These are phyloP conservation scores for Aspergillus persii DNA, from an alignment of 2,329 filamentous ascomycete genomes.

Conservation along the genomic window DNA sequence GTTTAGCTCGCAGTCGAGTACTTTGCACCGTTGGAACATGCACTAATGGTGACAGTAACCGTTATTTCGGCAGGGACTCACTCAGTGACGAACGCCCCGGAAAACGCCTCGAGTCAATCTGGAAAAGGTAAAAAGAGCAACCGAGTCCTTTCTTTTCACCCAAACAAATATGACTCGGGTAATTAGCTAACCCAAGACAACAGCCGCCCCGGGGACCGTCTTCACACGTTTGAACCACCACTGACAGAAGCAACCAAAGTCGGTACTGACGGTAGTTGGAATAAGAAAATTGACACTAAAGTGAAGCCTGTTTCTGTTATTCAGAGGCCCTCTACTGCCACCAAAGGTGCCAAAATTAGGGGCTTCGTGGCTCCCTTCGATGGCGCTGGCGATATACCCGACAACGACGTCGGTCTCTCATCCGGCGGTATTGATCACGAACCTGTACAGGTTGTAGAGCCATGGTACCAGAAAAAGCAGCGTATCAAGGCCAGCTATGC, in stretches of 20 bases:
- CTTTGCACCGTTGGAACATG: background rate
- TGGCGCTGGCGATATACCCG: constrained; percentile 22
- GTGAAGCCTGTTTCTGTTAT: constrained; percentile 2
- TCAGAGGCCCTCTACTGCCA: constrained; percentile 28
- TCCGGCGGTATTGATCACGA: background rate
- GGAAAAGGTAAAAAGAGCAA: constrained; percentile 5
- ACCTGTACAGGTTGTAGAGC: background rate
- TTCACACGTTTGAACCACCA: background rate
- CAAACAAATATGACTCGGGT: background rate
- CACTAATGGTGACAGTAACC: constrained; percentile 14
- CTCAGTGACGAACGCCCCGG: background rate
- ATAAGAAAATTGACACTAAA: constrained; percentile 1
- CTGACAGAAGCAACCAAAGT: background rate
- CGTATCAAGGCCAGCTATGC: constrained; percentile 3
- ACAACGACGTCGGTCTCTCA: background rate
- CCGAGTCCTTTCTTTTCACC: background rate
- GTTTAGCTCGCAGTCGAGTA: background rate
- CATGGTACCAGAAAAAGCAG: background rate
- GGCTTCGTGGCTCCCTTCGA: constrained; percentile 31
- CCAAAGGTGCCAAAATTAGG: constrained; percentile 30
- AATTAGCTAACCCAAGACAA: background rate
- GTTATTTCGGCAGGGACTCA: constrained; percentile 6
- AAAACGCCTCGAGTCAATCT: background rate
- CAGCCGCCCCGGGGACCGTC: background rate
- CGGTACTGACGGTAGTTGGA: background rate